Base-by-base conservation (phyloP, 1,284 basidiomycete genomes). In the Vanrija pseudolonga region DNA sequence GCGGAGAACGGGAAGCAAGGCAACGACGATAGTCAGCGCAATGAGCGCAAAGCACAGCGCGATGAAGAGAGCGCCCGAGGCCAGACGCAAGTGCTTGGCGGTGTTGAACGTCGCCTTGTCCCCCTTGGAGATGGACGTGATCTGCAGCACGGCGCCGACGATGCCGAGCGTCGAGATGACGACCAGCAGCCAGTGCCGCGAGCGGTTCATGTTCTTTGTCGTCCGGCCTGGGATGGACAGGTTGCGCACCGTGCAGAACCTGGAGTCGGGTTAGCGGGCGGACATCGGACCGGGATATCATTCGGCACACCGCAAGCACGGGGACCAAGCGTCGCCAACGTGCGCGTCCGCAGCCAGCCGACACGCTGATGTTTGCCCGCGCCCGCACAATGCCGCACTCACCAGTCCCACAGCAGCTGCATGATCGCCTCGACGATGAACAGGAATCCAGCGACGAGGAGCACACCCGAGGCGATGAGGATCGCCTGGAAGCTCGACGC, bases 91-190 rank as follows among this genome's bases (percentile, higher is more conserved):
- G 5, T 24, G 5, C 22, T 50, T 46, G 20, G 51, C 48, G 2
- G 14, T 9, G 12, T 37, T 15, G 36, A 50, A 53, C 24, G n/a
- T 18, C 17, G 7, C 15, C 41, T 51, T 51, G 50, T 56, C 24
- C 32, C 38, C 42, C 22, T 41, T 40, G 24, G 50, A 22, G 17
- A 53, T 20, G 6, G 44, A 15, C 3, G 42, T 42, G 44, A 57
- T 50, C 40, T 53, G 51, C 22, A 53, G 45, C 8, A 57, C 48
- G 23, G 56, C 56, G n/a, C 56, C 51, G 19, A 51, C 23, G 23
- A 57, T 42, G 4, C 56, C 56, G 22, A 57, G 32, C 12, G 47
- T 23, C 12, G 51, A 54, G 26, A 57, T 44, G 49, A 19, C 32
- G 6, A 28, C 24, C 6, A 57, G 11, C 5, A 44, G 15, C 14